phyloP scores from a whole-genome alignment of 2,329 filamentous ascomycete genomes.

The Falciphora oryzae region DNA sequence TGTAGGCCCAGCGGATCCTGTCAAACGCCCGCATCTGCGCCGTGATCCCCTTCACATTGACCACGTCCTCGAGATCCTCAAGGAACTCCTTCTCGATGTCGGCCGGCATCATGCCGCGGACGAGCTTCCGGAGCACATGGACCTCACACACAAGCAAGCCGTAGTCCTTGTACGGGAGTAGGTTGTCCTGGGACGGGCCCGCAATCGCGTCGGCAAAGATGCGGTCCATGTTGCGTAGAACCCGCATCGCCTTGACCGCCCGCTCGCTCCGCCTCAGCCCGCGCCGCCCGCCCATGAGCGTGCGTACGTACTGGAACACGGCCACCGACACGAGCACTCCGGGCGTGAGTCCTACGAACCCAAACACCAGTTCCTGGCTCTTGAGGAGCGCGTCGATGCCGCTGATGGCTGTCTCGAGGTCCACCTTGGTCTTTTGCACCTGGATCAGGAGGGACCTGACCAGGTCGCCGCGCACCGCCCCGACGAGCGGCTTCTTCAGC shows the following conservation, averaged over 20 bases:
- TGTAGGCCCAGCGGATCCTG: constrained; percentile 86
- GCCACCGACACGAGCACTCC: constrained; percentile 82
- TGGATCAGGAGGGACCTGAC: constrained; percentile 90
- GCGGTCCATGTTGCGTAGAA: constrained; percentile 83
- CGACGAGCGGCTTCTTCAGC: constrained; percentile 72
- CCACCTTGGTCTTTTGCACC: constrained; percentile 98
- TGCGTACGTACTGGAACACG: constrained; percentile 64
- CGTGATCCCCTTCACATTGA: constrained; percentile 74
- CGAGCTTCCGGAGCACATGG: constrained; percentile 70
- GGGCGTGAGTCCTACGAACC: constrained; percentile 91
- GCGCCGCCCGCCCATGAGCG: constrained; percentile 63
- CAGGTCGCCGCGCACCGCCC: constrained; percentile 79
- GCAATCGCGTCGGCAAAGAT: constrained; percentile 59
- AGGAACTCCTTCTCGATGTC: constrained; percentile 78
- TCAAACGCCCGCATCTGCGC: constrained; percentile 74
- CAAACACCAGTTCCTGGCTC: constrained; percentile 95
- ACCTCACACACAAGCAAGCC: constrained; percentile 86
- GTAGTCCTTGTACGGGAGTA: constrained; percentile 87
- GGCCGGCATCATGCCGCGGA: constrained; percentile 61
- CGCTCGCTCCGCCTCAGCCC: constrained; percentile 60
- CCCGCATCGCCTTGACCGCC: constrained; percentile 66
- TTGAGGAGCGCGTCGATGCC: constrained; percentile 92
- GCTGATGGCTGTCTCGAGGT: constrained; percentile 91
- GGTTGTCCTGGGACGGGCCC: constrained; percentile 55
- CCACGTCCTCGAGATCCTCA: constrained; percentile 80